Evolutionary conservation across 1,284 basidiomycete species (phyloP).

Genomic region (Hemileia vastatrix): DNA sequence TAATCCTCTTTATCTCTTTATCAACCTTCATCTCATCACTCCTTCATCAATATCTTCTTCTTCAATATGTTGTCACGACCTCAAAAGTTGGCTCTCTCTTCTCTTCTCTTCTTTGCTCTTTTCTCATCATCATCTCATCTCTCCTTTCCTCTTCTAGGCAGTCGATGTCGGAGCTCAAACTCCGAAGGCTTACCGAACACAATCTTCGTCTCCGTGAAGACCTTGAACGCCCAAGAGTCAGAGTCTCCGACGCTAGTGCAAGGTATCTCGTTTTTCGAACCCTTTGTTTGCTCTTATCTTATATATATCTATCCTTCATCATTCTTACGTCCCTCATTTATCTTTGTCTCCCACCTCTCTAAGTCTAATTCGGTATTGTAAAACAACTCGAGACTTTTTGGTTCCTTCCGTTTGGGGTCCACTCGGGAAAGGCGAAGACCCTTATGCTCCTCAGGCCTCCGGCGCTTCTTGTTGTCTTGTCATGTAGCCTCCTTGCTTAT

Average conservation of each 20-base stretch:
- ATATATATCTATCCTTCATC: neutral
- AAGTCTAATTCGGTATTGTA: constrained; percentile 83
- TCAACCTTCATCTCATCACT: no score
- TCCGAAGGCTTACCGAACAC: constrained; percentile 82
- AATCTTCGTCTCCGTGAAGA: constrained; percentile 85
- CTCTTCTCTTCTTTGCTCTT: neutral
- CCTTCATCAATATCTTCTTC: no score
- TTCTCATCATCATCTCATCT: neutral
- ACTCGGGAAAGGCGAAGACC: constrained; percentile 73
- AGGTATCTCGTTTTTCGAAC: constrained; percentile 53
- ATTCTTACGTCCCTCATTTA: constrained; percentile 9
- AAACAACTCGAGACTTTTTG: constrained; percentile 75
- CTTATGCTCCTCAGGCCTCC: constrained; percentile 65
- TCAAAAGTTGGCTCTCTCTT: constrained; percentile 6
- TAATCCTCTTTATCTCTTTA: no score
- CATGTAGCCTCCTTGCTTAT: no score
- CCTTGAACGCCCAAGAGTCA: constrained; percentile 69
- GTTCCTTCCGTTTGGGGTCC: constrained; percentile 90
- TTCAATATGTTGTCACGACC: constrained; percentile 18
- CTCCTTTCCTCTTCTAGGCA: constrained; percentile 38
- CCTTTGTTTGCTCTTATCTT: neutral
- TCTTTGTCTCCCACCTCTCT: constrained; percentile 1
- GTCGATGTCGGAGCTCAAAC: constrained; percentile 87
- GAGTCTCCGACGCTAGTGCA: constrained; percentile 80
- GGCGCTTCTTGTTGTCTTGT: constrained; percentile 32